Evolutionary conservation across 176 grass and related monocot genomes (phyloP), one percentile per base, ranked within the genome.

Genomic region (Carex kokanica): DNA sequence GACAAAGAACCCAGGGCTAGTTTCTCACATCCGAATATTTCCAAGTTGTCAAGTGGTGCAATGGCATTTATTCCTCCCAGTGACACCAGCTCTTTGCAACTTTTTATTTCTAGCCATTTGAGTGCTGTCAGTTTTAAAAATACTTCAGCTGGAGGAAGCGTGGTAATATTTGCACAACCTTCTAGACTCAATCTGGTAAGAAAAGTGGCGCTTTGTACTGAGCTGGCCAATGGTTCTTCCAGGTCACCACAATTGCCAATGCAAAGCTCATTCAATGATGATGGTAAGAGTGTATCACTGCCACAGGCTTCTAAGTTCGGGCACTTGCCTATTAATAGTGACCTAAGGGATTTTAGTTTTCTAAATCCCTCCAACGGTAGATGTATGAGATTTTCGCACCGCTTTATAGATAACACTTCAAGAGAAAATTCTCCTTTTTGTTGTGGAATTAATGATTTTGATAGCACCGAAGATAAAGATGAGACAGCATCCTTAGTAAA

Each of bases 61-160:
- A 88, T 79, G 23, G 40, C 69, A 25, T 84, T 73, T 21, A 86
- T 84, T 32, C 90, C 90, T 60, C 49, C 64, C 34, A 88, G 17
- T 78, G 87, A 91, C 2, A n/a, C 34, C 74, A 89, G 61, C 56
- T 91, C 45, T 53, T 78, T 78, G 61, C 90, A 91, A 55, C 36
- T 51, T 54, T 82, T 78, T 29, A 88, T 81, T 0, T 2, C 7
- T 23, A 89, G 10, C 53, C 51, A 8, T 65, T 84, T 14, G 41
- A 91, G 81, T 67, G 78, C 78, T 86, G 4, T 73, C 86, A 88
- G 27, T 75, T 15, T 62, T 84, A 23, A 20, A 13, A 91, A 83
- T 12, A 74, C 57, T 80, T 86, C 83, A 3, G 29, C 56, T 2
- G 73, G 71, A 5, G 90, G 89, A 57, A 91, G 80, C 7, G 20